Percentiles rank a stretch among this genome's conserved stretches.
Evolutionary conservation across 352 stramenopile species (phyloP).

Genomic region (Phytophthora megakarya): DNA sequence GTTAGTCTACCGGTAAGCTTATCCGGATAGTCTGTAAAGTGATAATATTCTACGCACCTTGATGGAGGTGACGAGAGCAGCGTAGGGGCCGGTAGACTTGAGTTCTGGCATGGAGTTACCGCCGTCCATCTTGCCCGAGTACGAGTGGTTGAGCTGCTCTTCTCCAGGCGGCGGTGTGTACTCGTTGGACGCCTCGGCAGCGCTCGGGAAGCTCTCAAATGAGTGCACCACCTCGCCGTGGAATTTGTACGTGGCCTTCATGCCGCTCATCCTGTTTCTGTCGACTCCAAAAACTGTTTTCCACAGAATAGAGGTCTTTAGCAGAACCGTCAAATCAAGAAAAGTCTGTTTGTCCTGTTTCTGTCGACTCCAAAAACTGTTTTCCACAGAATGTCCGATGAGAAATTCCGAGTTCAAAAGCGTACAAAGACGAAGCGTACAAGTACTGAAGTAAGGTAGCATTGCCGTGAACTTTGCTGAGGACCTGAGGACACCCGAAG

Average conservation of each 20-base stretch:
- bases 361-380: no score
- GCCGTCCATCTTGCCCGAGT: slow-evolving; percentile 70
- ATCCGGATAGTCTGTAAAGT: background rate
- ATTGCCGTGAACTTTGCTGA: no score
- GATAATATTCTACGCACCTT: slow-evolving; percentile 47
- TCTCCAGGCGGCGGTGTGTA: slow-evolving; percentile 42
- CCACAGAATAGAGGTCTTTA: no score
- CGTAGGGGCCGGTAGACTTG: slow-evolving; percentile 71
- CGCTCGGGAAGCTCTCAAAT: slow-evolving; percentile 70
- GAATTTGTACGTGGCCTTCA: slow-evolving; percentile 72
- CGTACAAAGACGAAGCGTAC: no score
- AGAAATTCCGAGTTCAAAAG: no score
- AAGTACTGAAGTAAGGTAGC: no score
- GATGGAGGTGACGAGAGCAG: slow-evolving; percentile 70
- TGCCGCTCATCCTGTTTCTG: slow-evolving; percentile 51
- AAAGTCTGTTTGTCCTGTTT: no score
- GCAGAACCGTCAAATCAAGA: no score
- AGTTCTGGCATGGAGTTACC: slow-evolving; percentile 62
- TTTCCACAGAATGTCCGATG: no score
- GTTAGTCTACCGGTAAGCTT: no score
- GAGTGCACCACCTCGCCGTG: slow-evolving; percentile 66
- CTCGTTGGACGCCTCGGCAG: slow-evolving; percentile 66
- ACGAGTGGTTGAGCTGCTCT: slow-evolving; percentile 71
- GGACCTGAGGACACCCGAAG: no score
- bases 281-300: background rate